Conservation (phyloP, 2,329 filamentous ascomycete genomes). For the Acarospora socialis region DNA sequence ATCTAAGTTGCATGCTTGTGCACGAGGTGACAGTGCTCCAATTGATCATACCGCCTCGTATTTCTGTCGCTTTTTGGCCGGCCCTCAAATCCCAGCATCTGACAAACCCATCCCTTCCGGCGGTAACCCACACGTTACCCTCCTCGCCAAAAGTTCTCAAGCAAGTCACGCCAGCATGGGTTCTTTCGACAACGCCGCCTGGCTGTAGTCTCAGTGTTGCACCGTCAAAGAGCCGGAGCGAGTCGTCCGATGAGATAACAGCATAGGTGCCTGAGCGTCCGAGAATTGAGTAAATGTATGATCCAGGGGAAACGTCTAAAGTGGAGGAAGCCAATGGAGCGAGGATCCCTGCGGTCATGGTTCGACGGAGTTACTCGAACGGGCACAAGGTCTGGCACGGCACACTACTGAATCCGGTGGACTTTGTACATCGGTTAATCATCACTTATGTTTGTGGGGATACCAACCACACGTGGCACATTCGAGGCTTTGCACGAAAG, state of each 20-base stretch:
- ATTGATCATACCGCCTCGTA: too few species aligned
- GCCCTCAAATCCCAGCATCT: slow-evolving; percentile 28
- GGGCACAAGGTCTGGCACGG: too few species aligned
- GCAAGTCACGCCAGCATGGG: slow-evolving; percentile 25
- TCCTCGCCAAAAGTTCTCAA: slow-evolving; percentile 13
- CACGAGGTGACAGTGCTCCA: not conserved
- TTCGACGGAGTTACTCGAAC: too few species aligned
- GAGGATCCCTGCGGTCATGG: too few species aligned
- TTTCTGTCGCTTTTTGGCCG: slow-evolving; percentile 18
- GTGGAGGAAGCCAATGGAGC: slow-evolving; percentile 21
- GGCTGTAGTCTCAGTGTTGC: slow-evolving; percentile 21
- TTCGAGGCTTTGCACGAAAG: too few species aligned
- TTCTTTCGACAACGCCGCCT: slow-evolving; percentile 16
- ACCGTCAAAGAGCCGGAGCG: slow-evolving; percentile 28
- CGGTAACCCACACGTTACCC: slow-evolving; percentile 21
- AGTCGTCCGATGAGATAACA: slow-evolving; percentile 32
- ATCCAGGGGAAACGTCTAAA: slow-evolving; percentile 25
- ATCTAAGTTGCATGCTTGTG: too few species aligned
- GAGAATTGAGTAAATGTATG: slow-evolving; percentile 30
- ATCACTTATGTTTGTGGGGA: too few species aligned
- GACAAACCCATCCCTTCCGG: slow-evolving; percentile 27
- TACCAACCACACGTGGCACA: too few species aligned
- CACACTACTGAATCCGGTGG: too few species aligned
- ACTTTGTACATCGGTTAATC: too few species aligned
- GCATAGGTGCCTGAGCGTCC: slow-evolving; percentile 17